phyloP scores from a whole-genome alignment of 1,284 basidiomycete species.

The Sphagnurus paluster region DNA sequence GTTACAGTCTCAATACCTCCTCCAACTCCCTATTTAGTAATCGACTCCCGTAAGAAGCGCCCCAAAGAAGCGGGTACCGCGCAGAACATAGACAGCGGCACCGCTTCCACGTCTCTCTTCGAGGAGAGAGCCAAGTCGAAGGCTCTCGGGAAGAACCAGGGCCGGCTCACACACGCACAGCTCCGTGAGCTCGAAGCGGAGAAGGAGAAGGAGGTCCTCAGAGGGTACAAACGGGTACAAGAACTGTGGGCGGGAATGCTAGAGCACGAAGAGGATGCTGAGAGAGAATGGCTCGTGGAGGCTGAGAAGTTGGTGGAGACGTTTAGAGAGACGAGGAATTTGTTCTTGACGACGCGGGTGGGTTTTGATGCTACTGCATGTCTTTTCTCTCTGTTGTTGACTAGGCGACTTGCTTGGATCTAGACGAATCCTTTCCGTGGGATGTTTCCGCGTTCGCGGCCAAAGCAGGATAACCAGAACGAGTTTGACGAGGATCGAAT shows the following conservation, averaged over 20 bases:
- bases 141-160: conserved; percentile 32
- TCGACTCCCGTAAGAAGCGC: conserved; percentile 63
- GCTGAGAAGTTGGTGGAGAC: conserved; percentile 86
- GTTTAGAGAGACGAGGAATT: conserved; percentile 81
- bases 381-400: background rate
- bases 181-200: conserved; percentile 58
- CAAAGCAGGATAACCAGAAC: conserved; percentile 42
- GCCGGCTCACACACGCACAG: conserved; percentile 52
- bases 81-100: conserved; percentile 15
- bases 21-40: conserved; percentile 42
- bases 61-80: conserved; percentile 25
- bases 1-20: background rate
- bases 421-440: conserved; percentile 58
- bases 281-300: conserved; percentile 76
- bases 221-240: conserved; percentile 48
- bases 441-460: conserved; percentile 57
- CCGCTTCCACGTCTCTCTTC: conserved; percentile 49
- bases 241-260: conserved; percentile 35
- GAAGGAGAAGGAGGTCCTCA: conserved; percentile 61
- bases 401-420: background rate
- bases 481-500: conserved; percentile 73
- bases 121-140: conserved; percentile 49
- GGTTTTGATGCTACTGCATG: too few species aligned
- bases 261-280: conserved; percentile 38
- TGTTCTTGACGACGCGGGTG: conserved; percentile 81